Evolutionary conservation across 306 rosid genomes (phyloP).

Genomic region (Crataegus laevigata): DNA sequence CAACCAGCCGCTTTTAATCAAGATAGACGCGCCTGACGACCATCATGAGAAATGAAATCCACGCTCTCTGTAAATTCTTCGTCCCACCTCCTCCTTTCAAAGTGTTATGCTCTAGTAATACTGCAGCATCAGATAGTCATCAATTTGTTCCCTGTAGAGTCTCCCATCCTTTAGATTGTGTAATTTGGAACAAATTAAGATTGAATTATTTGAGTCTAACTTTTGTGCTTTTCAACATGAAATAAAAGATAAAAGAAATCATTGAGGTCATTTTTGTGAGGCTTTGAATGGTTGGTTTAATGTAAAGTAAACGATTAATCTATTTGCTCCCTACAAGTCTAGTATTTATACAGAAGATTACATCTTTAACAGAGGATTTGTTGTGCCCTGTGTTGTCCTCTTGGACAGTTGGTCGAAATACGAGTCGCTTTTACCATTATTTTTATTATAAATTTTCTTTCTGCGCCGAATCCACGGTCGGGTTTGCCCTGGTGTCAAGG

Average conservation of each 20-base stretch:
- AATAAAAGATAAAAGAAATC: not conserved
- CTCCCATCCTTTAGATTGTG: conserved; percentile 7
- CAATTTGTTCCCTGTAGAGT: conserved; percentile 29
- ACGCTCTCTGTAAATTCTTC: conserved; percentile 51
- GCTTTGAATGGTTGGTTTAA: not conserved
- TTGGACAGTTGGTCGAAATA: not conserved
- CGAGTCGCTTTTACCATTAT: not conserved
- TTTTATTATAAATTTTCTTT: not conserved
- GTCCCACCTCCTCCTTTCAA: conserved; percentile 15
- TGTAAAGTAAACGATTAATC: not conserved
- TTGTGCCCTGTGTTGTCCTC: not conserved
- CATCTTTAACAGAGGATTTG: not conserved
- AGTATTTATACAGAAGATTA: not conserved
- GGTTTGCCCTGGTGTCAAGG: not conserved
- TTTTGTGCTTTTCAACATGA: not conserved
- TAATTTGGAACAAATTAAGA: conserved; percentile 12
- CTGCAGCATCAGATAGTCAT: conserved; percentile 20
- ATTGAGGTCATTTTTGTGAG: not conserved
- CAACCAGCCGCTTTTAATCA: conserved; percentile 68
- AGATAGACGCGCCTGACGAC: conserved; percentile 37
- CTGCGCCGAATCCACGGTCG: not conserved
- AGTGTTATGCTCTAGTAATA: conserved; percentile 15
- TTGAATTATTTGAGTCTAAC: conserved; percentile 9
- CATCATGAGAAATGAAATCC: conserved; percentile 33
- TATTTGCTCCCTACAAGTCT: not conserved